Conservation (phyloP, 2,329 filamentous ascomycete genomes). For the Penicillium sp. region DNA sequence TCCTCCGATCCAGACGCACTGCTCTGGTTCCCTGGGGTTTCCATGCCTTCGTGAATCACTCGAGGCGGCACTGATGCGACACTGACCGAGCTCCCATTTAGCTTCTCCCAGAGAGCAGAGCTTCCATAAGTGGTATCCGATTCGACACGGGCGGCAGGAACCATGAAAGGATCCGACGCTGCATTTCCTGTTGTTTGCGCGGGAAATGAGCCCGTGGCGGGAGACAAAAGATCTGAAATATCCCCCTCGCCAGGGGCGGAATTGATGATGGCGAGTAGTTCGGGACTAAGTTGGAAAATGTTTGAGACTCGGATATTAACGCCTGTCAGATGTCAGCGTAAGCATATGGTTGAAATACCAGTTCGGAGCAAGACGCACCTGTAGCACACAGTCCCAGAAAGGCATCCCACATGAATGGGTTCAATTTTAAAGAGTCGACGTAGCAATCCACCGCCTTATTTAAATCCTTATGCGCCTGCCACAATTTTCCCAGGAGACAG, state of each 20-base stretch:
- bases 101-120: conserved; percentile 54
- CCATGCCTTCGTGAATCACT: conserved; percentile 59
- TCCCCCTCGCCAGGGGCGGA: conserved; percentile 37
- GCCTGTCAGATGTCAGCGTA: conserved; percentile 63
- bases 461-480: conserved; percentile 76
- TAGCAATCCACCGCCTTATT: conserved; percentile 85
- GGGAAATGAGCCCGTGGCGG: conserved; percentile 41
- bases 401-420: conserved; percentile 98
- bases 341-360: conserved; percentile 5
- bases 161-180: conserved; percentile 50
- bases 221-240: conserved; percentile 36
- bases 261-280: conserved; percentile 60
- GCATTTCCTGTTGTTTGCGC: conserved; percentile 41
- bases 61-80: conserved; percentile 40
- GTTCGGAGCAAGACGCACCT: conserved; percentile 44
- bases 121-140: conserved; percentile 40
- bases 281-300: conserved; percentile 77
- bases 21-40: conserved; percentile 64
- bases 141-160: conserved; percentile 39
- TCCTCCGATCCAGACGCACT: conserved; percentile 48
- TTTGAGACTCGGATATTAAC: conserved; percentile 80
- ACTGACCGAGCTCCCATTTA: conserved; percentile 52
- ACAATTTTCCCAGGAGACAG: conserved; percentile 85
- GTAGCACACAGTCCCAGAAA: conserved; percentile 87
- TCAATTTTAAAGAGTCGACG: conserved; percentile 83